Conservation (phyloP, 495 filamentous ascomycete species). For the Apiosordaria backusii region DNA sequence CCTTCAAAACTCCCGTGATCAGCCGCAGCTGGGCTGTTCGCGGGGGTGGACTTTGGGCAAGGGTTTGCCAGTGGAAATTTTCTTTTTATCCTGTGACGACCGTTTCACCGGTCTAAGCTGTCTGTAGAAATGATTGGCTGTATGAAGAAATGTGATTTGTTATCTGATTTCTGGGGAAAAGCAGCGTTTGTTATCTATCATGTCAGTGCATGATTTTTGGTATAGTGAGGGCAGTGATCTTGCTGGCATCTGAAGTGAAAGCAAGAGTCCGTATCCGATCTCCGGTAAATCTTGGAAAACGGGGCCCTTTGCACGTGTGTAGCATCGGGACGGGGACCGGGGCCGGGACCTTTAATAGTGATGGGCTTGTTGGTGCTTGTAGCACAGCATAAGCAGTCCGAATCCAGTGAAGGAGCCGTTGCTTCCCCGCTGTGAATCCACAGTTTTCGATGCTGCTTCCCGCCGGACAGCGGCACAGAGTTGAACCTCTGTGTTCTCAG, state of each 20-base stretch:
- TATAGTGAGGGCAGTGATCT: not conserved
- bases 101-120: not conserved
- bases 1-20: not conserved
- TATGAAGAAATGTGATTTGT: not conserved
- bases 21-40: not conserved
- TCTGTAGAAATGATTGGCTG: not conserved
- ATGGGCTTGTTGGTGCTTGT: not conserved
- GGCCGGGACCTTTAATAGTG: not conserved
- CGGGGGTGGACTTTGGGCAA: not conserved
- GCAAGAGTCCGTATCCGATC: not conserved
- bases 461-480: not conserved
- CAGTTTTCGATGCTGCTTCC: constrained; percentile 6
- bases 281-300: constrained; percentile 2
- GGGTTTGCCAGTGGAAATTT: constrained; percentile 1
- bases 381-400: not conserved
- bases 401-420: not conserved
- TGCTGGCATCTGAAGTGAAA: not conserved
- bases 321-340: not conserved
- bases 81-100: constrained; percentile 8
- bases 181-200: not conserved
- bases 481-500: not conserved
- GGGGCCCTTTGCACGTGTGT: constrained; percentile 6
- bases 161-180: not conserved
- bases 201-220: not conserved
- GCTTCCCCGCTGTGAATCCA: constrained; percentile 1